phyloP scores from a whole-genome alignment of 768 basidiomycete species.

The Amanita fuliginea region DNA sequence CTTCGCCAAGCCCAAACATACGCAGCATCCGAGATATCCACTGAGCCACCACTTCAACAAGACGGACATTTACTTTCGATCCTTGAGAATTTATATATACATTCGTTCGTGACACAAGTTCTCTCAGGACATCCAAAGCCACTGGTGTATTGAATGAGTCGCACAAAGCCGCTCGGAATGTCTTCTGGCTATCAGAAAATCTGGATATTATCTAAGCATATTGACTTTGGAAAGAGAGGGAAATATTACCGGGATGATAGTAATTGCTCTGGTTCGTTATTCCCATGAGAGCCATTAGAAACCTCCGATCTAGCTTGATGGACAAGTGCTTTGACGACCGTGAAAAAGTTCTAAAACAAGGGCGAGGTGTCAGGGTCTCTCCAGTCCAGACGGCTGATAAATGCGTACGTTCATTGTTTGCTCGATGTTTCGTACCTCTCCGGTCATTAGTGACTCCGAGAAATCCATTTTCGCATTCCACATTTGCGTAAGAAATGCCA shows the following conservation, averaged over 20 bases:
- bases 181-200: conserved; percentile 59
- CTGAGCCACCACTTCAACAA: conserved; percentile 36
- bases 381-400: conserved; percentile 5
- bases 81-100: conserved; percentile 71
- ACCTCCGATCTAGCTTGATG: conserved; percentile 38
- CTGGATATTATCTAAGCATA: conserved; percentile 26
- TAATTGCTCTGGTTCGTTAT: conserved; percentile 54
- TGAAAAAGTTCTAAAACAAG: conserved; percentile 79
- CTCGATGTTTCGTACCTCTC: conserved; percentile 83
- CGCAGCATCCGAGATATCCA: conserved; percentile 69
- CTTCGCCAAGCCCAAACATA: conserved; percentile 73
- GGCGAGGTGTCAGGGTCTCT: no score
- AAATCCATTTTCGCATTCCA: conserved; percentile 96
- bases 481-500: conserved; percentile 82
- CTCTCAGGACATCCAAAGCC: conserved; percentile 65
- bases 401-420: conserved; percentile 67
- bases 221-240: background rate
- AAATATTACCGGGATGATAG: conserved; percentile 48
- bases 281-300: conserved; percentile 56
- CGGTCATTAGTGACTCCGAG: conserved; percentile 80
- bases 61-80: conserved; percentile 44
- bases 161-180: conserved; percentile 57
- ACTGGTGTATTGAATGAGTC: conserved; percentile 75
- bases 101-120: conserved; percentile 78
- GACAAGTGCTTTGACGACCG: conserved; percentile 71